Conservation (phyloP, 371 early-diverging fungal species). For the Dinochytrium kinnereticum region DNA sequence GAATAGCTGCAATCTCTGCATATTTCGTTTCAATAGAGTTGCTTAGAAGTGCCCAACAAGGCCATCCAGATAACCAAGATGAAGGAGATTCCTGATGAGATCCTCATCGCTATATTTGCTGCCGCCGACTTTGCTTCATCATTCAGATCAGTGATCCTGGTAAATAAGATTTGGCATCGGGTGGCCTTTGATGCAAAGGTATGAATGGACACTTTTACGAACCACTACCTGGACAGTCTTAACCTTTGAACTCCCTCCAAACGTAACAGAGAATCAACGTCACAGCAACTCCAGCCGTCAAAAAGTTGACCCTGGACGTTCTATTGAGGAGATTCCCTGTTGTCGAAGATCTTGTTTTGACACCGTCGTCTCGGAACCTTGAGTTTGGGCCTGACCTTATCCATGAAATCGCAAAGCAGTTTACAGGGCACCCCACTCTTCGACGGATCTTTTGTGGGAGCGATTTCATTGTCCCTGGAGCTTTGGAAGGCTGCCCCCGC, state of each 20-base stretch:
- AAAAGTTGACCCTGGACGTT: neutral
- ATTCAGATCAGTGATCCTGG: neutral
- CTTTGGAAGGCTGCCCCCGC: conserved; percentile 21
- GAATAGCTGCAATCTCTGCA: too few relatives aligned
- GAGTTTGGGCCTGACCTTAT: conserved; percentile 1
- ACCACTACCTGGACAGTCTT: neutral
- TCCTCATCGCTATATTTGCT: neutral
- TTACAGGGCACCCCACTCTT: conserved; percentile 26
- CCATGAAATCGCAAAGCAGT: conserved; percentile 21
- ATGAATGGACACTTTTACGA: neutral
- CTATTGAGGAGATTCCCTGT: neutral
- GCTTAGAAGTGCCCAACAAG: too few relatives aligned
- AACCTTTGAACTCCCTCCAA: neutral
- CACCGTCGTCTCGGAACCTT: neutral
- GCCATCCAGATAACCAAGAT: too few relatives aligned
- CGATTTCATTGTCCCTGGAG: conserved; percentile 29
- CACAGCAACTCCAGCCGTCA: neutral
- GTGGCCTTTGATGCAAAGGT: conserved; percentile 4
- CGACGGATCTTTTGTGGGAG: conserved; percentile 16
- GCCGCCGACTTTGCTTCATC: neutral
- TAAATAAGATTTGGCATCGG: neutral
- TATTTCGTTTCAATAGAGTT: too few relatives aligned
- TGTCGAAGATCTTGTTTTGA: neutral
- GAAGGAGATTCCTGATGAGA: neutral
- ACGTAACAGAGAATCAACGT: neutral